Conservation (phyloP, 2,329 filamentous ascomycete genomes). For the Penicillium janthinellum region DNA sequence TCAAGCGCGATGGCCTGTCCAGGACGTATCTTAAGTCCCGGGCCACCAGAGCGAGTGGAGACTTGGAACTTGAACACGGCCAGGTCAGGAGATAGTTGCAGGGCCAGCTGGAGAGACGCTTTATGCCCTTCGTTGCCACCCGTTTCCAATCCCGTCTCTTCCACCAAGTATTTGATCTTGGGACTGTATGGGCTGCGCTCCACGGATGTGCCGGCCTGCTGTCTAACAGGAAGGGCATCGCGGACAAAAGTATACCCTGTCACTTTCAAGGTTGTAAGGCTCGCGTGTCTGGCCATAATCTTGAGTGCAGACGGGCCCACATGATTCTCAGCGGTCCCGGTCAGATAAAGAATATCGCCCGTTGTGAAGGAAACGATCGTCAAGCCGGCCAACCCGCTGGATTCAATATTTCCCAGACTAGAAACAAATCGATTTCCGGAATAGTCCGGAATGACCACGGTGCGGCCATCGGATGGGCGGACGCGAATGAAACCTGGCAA, state of each 20-base stretch:
- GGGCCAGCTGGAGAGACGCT: slow-evolving; percentile 7
- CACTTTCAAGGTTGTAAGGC: slow-evolving; percentile 15
- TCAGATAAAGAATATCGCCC: slow-evolving; percentile 28
- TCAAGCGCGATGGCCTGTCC: slow-evolving; percentile 24
- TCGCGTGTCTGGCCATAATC: slow-evolving; percentile 20
- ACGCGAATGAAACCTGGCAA: slow-evolving; percentile 24
- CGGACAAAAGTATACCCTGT: slow-evolving; percentile 20
- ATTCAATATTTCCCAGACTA: slow-evolving; percentile 24
- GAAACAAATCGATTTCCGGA: slow-evolving; percentile 23
- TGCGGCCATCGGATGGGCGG: slow-evolving; percentile 17
- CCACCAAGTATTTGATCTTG: slow-evolving; percentile 22
- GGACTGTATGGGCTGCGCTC: slow-evolving; percentile 27
- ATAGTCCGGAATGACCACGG: slow-evolving; percentile 23
- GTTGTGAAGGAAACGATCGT: slow-evolving; percentile 27
- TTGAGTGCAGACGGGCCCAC: slow-evolving; percentile 12
- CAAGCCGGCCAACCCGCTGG: slow-evolving; percentile 20
- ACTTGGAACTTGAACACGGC: slow-evolving; percentile 16
- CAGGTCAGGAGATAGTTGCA: slow-evolving; percentile 11
- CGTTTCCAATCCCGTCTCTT: slow-evolving; percentile 9
- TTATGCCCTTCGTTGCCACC: background rate
- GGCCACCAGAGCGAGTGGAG: background rate
- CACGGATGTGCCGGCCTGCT: slow-evolving; percentile 17
- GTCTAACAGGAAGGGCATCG: slow-evolving; percentile 23
- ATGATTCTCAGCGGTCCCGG: slow-evolving; percentile 23
- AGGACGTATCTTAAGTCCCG: slow-evolving; percentile 14